These are phyloP conservation scores for Globisporangium sylvaticum DNA, from an alignment of 352 stramenopile genomes.

Conservation along the genomic window DNA sequence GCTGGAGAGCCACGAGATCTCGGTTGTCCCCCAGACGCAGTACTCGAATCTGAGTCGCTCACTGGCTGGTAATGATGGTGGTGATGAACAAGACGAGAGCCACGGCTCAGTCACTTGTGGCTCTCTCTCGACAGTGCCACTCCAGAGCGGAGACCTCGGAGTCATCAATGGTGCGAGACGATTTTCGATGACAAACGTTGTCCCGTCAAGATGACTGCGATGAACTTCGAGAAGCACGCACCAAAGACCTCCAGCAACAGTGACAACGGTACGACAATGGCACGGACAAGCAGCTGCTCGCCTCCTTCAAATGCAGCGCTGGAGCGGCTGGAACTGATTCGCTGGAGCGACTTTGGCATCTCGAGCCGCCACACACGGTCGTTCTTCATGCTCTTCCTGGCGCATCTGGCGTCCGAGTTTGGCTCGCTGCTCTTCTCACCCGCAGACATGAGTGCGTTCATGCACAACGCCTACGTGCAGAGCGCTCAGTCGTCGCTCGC, in stretches of 20 bases:
- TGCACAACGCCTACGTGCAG: slow-evolving; percentile 35
- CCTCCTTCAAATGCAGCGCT: slow-evolving; percentile 17
- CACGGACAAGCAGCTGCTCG: too few species aligned
- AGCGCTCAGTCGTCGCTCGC: background rate
- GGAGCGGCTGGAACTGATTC: slow-evolving; percentile 33
- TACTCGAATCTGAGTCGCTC: background rate
- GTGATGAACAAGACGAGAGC: background rate
- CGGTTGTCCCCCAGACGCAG: slow-evolving; percentile 24
- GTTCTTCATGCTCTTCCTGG: slow-evolving; percentile 36
- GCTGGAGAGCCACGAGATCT: slow-evolving; percentile 62
- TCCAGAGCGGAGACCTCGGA: slow-evolving; percentile 28
- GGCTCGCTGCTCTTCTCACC: slow-evolving; percentile 60
- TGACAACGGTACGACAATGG: background rate
- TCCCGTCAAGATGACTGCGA: slow-evolving; percentile 6
- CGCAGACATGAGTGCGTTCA: slow-evolving; percentile 54
- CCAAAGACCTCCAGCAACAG: background rate
- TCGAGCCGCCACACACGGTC: slow-evolving; percentile 35
- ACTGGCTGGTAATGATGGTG: background rate
- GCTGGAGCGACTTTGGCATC: slow-evolving; percentile 34
- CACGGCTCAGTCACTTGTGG: background rate
- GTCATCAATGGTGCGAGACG: slow-evolving; percentile 45
- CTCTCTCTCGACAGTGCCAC: background rate
- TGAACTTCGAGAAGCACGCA: background rate
- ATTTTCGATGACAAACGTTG: slow-evolving; percentile 23
- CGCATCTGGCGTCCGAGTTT: slow-evolving; percentile 47